Evolutionary conservation across 2,329 filamentous ascomycete genomes (phyloP).

Genomic region (Cyphellophora attinorum): DNA sequence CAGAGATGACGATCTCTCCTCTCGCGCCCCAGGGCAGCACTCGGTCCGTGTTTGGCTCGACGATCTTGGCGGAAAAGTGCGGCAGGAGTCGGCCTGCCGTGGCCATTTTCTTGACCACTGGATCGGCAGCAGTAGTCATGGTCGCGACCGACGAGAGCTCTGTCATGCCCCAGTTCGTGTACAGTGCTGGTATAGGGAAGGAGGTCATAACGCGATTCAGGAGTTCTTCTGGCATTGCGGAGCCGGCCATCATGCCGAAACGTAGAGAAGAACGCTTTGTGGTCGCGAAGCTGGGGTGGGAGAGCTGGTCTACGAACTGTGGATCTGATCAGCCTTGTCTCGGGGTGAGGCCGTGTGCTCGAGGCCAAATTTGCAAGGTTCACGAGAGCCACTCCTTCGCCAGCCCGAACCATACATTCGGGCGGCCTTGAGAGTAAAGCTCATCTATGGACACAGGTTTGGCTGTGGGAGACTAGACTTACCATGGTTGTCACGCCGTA

Average conservation of each 20-base stretch:
- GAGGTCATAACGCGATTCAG: not conserved
- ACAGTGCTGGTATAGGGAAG: conserved; percentile 1
- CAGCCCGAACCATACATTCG: too few species aligned
- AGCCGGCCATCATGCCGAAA: conserved; percentile 4
- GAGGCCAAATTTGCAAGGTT: too few species aligned
- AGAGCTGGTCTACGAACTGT: conserved; percentile 5
- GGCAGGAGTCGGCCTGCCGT: conserved; percentile 71
- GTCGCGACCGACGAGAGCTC: conserved; percentile 61
- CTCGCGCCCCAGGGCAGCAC: conserved; percentile 1
- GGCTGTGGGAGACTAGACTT: too few species aligned
- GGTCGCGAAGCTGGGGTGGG: not conserved
- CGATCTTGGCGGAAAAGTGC: conserved; percentile 69
- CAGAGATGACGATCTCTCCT: conserved; percentile 38
- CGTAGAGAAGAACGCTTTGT: not conserved
- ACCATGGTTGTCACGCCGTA: too few species aligned
- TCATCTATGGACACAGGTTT: too few species aligned
- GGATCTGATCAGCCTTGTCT: too few species aligned
- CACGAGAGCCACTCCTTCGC: too few species aligned
- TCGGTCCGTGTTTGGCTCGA: conserved; percentile 34
- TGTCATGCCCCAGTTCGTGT: conserved; percentile 70
- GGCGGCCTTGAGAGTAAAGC: too few species aligned
- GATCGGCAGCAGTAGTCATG: conserved; percentile 72
- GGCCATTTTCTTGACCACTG: conserved; percentile 58
- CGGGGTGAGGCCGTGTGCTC: too few species aligned
- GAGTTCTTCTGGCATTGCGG: conserved; percentile 4